Evolutionary conservation across 2,329 filamentous ascomycete genomes (phyloP).

Genomic region (Diaporthe citriasiana): DNA sequence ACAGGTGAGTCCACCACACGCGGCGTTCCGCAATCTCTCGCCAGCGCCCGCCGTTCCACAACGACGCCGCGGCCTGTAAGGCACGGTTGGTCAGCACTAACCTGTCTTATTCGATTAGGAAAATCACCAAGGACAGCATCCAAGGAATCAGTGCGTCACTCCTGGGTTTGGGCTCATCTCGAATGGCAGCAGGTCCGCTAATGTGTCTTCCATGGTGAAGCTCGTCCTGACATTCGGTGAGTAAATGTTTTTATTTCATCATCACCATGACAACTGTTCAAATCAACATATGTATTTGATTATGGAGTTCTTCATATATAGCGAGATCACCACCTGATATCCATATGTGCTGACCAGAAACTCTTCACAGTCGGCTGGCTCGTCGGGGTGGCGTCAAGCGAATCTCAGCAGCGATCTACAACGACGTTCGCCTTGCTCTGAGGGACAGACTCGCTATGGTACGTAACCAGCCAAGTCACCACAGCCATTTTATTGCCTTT

Average conservation of each 20-base stretch:
- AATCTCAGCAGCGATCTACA: constrained; percentile 76
- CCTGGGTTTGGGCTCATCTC: background rate
- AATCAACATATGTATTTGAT: background rate
- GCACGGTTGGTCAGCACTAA: background rate
- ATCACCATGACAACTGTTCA: constrained; percentile 16
- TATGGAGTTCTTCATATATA: background rate
- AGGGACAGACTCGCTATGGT: constrained; percentile 64
- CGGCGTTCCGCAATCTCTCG: background rate
- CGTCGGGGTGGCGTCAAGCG: constrained; percentile 83
- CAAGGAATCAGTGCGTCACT: constrained; percentile 63
- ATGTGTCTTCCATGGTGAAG: constrained; percentile 19
- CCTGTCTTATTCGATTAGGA: constrained; percentile 55
- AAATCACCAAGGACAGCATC: constrained; percentile 63
- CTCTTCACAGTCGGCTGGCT: constrained; percentile 71
- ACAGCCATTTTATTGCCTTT: background rate
- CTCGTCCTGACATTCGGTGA: constrained; percentile 42
- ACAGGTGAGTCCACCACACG: constrained; percentile 45
- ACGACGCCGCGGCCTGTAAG: background rate
- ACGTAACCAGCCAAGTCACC: constrained; percentile 43
- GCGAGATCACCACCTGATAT: no score
- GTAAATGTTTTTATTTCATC: constrained; percentile 21
- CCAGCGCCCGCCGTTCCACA: background rate
- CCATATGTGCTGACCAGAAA: constrained; percentile 6
- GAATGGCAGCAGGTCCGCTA: background rate
- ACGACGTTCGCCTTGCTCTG: constrained; percentile 68